Evolutionary conservation across 73 alveolate genomes (phyloP).

Genomic region (Tetrahymena elliotti): DNA sequence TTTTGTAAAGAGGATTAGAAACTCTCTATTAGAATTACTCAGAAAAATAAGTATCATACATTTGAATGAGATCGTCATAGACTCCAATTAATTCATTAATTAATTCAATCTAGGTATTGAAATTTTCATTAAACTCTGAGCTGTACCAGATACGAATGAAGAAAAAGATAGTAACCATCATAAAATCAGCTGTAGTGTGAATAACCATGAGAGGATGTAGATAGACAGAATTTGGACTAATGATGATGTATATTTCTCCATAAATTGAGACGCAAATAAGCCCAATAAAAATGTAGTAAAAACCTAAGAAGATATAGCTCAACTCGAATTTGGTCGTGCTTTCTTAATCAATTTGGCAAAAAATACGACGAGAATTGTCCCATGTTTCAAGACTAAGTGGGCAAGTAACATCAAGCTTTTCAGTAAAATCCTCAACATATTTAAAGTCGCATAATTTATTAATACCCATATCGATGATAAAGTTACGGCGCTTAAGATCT

Average conservation of each 20-base stretch:
- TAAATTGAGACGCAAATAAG: neutral
- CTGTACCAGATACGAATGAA: neutral
- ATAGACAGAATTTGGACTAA: neutral
- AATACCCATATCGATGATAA: neutral
- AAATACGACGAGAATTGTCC: neutral
- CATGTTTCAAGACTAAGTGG: neutral
- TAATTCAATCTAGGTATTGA: neutral
- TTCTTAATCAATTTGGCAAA: neutral
- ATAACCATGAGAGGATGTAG: neutral
- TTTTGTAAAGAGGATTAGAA: neutral
- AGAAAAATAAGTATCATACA: neutral
- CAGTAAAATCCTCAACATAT: neutral
- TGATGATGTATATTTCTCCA: neutral
- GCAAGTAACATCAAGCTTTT: neutral
- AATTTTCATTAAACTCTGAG: neutral
- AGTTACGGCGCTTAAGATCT: neutral
- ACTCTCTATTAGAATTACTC: neutral
- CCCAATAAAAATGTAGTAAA: neutral
- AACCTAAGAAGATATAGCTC: neutral
- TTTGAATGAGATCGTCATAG: neutral
- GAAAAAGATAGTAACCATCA: neutral
- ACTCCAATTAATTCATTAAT: neutral
- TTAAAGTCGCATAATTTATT: neutral
- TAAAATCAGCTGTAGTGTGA: neutral
- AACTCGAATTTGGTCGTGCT: neutral